phyloP scores from a whole-genome alignment of 2,329 filamentous ascomycete species.

The Boeremia exigua region DNA sequence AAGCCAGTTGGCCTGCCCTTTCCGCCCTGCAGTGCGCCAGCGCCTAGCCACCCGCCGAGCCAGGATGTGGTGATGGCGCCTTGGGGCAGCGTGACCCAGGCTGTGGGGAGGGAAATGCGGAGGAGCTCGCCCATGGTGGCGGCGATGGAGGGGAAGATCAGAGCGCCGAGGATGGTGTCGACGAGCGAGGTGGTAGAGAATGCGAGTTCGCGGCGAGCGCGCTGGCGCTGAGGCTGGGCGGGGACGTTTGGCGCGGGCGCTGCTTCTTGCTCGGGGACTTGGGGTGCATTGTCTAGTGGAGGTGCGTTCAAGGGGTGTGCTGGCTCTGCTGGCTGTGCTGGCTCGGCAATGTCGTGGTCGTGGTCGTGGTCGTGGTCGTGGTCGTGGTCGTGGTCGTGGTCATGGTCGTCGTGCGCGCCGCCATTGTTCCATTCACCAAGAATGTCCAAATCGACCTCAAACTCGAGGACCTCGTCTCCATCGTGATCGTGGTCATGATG shows the following conservation, averaged over 20 bases:
- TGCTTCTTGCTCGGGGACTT: slow-evolving; percentile 20
- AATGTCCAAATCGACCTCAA: slow-evolving; percentile 46
- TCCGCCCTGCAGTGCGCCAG: slow-evolving; percentile 21
- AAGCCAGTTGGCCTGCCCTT: slow-evolving; percentile 63
- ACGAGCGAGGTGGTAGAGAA: slow-evolving; percentile 63
- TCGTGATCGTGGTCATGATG: slow-evolving; percentile 39
- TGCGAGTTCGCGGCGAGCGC: slow-evolving; percentile 53
- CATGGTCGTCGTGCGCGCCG: slow-evolving; percentile 38
- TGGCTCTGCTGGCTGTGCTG: slow-evolving; percentile 26
- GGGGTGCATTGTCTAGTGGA: slow-evolving; percentile 33
- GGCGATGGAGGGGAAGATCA: slow-evolving; percentile 84
- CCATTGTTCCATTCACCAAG: slow-evolving; percentile 57
- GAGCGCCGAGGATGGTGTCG: slow-evolving; percentile 68
- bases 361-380: slow-evolving; percentile 38
- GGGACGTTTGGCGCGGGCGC: slow-evolving; percentile 41
- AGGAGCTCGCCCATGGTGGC: slow-evolving; percentile 79
- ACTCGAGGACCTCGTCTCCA: slow-evolving; percentile 57
- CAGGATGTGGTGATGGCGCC: slow-evolving; percentile 23
- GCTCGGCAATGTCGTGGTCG: slow-evolving; percentile 28
- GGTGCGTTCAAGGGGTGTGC: slow-evolving; percentile 44
- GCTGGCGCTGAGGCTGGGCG: slow-evolving; percentile 30
- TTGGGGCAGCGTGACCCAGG: slow-evolving; percentile 63
- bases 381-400: too few species aligned
- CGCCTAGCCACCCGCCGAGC: slow-evolving; percentile 30
- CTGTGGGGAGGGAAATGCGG: slow-evolving; percentile 68